phyloP scores from a whole-genome alignment of 2,329 filamentous ascomycete species.

The Bretziella fagacearum region DNA sequence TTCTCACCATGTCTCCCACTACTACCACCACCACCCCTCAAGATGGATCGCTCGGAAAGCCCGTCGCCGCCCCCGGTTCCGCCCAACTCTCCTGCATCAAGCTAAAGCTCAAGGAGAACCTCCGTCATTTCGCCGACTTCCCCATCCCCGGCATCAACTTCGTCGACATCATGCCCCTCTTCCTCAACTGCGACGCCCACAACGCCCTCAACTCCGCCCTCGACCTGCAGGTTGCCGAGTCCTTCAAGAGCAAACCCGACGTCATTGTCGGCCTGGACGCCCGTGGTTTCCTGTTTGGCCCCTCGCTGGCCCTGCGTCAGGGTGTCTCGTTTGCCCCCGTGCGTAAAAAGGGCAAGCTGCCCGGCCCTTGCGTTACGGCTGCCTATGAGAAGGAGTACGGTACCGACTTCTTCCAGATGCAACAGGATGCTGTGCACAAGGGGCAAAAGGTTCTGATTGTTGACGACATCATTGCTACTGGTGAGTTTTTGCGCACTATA shows the following conservation, averaged over 20 bases:
- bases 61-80: constrained; percentile 43
- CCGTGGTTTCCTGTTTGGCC: constrained; percentile 88
- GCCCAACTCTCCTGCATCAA: constrained; percentile 51
- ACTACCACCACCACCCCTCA: constrained; percentile 22
- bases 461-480: constrained; percentile 96
- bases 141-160: constrained; percentile 85
- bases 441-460: constrained; percentile 86
- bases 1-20: neutral
- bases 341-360: constrained; percentile 89
- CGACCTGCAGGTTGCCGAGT: constrained; percentile 59
- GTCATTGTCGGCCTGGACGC: constrained; percentile 88
- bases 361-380: constrained; percentile 71
- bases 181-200: constrained; percentile 61
- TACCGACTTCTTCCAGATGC: constrained; percentile 89
- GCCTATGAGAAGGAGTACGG: constrained; percentile 93
- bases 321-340: constrained; percentile 83
- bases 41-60: constrained; percentile 47
- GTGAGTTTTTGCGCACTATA: constrained; percentile 35
- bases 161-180: constrained; percentile 95
- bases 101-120: constrained; percentile 51
- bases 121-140: constrained; percentile 84
- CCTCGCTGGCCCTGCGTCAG: constrained; percentile 66
- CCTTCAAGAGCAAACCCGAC: constrained; percentile 54
- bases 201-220: constrained; percentile 64
- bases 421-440: constrained; percentile 64